Evolutionary conservation across 805 yeast genomes (phyloP).

Genomic region (Grigorovia humatica): DNA sequence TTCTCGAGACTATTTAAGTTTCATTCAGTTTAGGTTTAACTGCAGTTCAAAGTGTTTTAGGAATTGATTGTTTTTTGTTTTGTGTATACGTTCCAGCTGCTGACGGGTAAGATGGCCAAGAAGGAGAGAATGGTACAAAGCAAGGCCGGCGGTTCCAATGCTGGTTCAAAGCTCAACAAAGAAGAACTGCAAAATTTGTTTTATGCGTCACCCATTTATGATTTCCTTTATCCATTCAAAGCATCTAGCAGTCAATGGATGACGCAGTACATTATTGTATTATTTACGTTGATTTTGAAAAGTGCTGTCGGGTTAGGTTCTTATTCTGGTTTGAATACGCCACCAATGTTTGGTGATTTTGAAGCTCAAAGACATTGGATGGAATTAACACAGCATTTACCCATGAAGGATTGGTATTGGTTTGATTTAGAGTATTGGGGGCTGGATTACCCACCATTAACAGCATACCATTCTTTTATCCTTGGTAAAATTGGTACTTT

Average conservation of each 20-base stretch:
- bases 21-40: too few relatives aligned
- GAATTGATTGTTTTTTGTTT: too few relatives aligned
- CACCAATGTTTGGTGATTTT: slow-evolving; percentile 89
- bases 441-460: slow-evolving; percentile 90
- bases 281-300: slow-evolving; percentile 65
- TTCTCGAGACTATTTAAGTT: too few relatives aligned
- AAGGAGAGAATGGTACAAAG: background rate
- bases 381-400: slow-evolving; percentile 74
- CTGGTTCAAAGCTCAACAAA: background rate
- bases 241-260: slow-evolving; percentile 86
- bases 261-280: slow-evolving; percentile 63
- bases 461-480: slow-evolving; percentile 85
- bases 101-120: background rate
- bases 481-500: slow-evolving; percentile 63
- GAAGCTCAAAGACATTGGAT: slow-evolving; percentile 99
- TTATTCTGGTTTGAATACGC: slow-evolving; percentile 59
- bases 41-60: too few relatives aligned
- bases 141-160: too few relatives aligned
- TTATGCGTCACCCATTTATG: slow-evolving; percentile 60
- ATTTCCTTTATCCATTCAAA: slow-evolving; percentile 66
- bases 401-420: slow-evolving; percentile 74
- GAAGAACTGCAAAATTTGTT: slow-evolving; percentile 23
- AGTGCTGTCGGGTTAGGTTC: slow-evolving; percentile 84
- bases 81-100: too few relatives aligned
- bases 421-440: slow-evolving; percentile 93